phyloP scores from a whole-genome alignment of 495 filamentous ascomycete genomes.

The Umbilicaria muhlenbergii region DNA sequence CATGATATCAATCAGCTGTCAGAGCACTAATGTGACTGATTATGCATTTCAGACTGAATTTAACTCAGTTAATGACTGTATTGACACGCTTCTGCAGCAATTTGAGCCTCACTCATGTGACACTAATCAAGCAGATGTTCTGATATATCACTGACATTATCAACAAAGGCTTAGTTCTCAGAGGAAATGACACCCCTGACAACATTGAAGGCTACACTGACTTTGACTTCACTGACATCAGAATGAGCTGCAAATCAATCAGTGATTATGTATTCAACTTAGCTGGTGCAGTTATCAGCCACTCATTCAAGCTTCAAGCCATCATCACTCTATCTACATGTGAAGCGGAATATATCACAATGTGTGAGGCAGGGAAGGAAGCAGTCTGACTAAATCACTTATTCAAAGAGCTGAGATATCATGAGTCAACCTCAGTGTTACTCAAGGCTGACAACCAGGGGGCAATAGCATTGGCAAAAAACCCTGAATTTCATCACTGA shows the following conservation, averaged over 20 bases:
- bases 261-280: not conserved
- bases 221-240: not conserved
- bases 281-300: conserved; percentile 22
- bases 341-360: conserved; percentile 12
- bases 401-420: conserved; percentile 15
- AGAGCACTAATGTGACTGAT: too few species aligned
- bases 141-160: not conserved
- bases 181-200: too few species aligned
- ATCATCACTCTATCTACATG: conserved; percentile 21
- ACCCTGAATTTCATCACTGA: conserved; percentile 17
- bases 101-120: too few species aligned
- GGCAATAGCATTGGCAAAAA: conserved; percentile 17
- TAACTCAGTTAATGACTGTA: too few species aligned
- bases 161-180: too few species aligned
- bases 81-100: too few species aligned
- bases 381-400: conserved; percentile 21
- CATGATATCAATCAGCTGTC: too few species aligned
- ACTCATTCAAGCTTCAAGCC: conserved; percentile 22
- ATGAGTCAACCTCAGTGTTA: conserved; percentile 7
- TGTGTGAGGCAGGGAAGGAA: conserved; percentile 26
- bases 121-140: too few species aligned
- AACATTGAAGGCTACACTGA: too few species aligned
- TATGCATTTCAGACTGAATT: too few species aligned
- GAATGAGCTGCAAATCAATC: too few species aligned
- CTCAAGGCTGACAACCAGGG: conserved; percentile 17